Evolutionary conservation across 768 basidiomycete species (phyloP), one percentile per base, ranked within the genome.

Genomic region (Rhodotorula babjevae): DNA sequence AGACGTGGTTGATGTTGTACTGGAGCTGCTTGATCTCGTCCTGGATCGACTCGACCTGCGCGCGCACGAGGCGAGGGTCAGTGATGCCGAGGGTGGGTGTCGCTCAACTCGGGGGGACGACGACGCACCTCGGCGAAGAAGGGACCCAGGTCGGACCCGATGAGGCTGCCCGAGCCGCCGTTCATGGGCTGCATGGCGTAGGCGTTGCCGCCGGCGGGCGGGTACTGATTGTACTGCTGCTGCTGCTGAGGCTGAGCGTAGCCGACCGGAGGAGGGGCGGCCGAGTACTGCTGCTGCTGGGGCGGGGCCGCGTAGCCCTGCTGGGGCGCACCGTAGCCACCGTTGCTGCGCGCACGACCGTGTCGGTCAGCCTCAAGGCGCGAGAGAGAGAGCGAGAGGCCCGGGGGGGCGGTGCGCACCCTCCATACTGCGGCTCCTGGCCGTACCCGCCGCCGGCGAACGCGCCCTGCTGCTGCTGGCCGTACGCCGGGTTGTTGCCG

Each of bases 1-100:
- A 72, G 49, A 82, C 78, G 59, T 64, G 42, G 44, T 64, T 69
- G 71, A 81, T 78, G 72, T 74, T 73, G 36, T 67, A 42, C 31
- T 77, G 72, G 19, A 79, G 70, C 55, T 71, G 68, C 40, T 69
- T 65, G 67, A 77, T 69, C 33, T 65, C 68, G 58, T 74, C 68
- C 57, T 76, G 77, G 50, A 80, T 72, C 33, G 64, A 65, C 33
- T 61, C 71, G 59, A 80, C 74, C 73, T 78, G 55, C 9, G 29
- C 36, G 36, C 36, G 9, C 5, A 36, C 36, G 36, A 36, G 36
- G 36, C 36, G 36, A 36, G 36, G 10, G 10, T 12, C 1, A n/a
- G 58, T 8, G 5, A 40, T 12, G 8, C 33, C 31, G 18, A 33
- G 57, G 16, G 31, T 12, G 15, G 27, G 14, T 29, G 57, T 36